These are phyloP conservation scores for Cyberlindnera japonica DNA, from an alignment of 805 yeast genomes.

Conservation along the genomic window DNA sequence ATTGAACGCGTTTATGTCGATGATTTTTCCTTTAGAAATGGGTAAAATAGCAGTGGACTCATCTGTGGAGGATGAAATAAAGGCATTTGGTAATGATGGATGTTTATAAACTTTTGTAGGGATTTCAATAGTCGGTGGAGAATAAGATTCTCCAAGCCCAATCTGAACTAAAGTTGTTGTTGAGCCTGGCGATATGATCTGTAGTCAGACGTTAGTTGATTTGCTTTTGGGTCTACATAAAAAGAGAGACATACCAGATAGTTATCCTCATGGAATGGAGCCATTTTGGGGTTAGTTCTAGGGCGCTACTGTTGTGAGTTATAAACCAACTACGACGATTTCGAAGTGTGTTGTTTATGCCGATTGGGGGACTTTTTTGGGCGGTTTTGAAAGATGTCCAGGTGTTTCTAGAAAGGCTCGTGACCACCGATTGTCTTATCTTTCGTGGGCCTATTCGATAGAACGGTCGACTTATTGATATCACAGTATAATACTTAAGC, in stretches of 20 bases:
- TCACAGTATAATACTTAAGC: no score
- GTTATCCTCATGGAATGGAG: conserved; percentile 30
- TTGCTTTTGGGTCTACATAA: background rate
- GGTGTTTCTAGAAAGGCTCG: no score
- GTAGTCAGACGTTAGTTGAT: conserved; percentile 10
- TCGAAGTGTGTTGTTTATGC: background rate
- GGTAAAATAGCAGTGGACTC: conserved; percentile 54
- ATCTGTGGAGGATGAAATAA: conserved; percentile 29
- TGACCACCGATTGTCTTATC: no score
- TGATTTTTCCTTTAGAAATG: conserved; percentile 59
- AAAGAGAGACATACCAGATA: conserved; percentile 18
- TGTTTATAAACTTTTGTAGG: conserved; percentile 73
- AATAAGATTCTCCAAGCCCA: conserved; percentile 68
- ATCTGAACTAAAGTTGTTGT: conserved; percentile 68
- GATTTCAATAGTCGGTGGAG: conserved; percentile 70
- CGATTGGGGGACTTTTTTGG: background rate
- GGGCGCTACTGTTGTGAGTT: background rate
- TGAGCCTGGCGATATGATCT: conserved; percentile 79
- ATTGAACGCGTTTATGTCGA: conserved; percentile 65
- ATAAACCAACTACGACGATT: background rate
- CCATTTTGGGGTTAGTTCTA: conserved; percentile 17
- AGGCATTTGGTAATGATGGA: conserved; percentile 32
- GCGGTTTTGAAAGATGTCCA: no score
- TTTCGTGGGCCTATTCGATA: no score
- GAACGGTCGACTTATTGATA: no score